Base-by-base conservation (phyloP, 306 rosid species). In the Coriaria nepalensis region DNA sequence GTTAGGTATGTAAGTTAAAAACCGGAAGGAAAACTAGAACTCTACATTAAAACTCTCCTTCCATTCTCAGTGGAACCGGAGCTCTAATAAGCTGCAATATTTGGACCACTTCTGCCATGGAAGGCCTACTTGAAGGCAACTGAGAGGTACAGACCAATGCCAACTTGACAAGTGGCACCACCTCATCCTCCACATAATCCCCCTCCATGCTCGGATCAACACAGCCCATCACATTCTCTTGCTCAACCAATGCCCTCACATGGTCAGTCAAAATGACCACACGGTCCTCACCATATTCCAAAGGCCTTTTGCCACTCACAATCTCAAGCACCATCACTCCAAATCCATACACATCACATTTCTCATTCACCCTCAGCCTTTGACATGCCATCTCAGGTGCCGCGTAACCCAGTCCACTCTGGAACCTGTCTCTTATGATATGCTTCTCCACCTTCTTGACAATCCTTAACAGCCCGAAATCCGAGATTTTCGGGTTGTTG, bases 101-200 rank as follows among this genome's bases (percentile, higher is more conserved):
- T 62, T 76, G 88, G 55, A 73, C 83, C 57, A 80, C 83, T 73
- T 80, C 88, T 10, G 78, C 67, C 88, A 80, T 80, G 10, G 83
- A 72, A 35, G 88, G 88, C 47, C 83, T 68, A 63, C 81, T 80
- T 2, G 83, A 76, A 59, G 88, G 88, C 10, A 80, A 76, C 14
- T 80, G 88, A 49, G 88, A 70, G 2, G 80, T 80, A 64, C 83
- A 80, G 0, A 80, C 83, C 73, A 80, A 60, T 5, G 83, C 88
- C 5, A 80, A 52, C 55, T 76, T 80, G 37, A 80, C 67, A 45
- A 80, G 77, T 5, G 88, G 88, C 53, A 80, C 57, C 0, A 76
- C 76, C 12, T 80, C 88, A 65, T 76, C 81, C 9, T 80, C 83
- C 6, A 71, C 74, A 5, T 73, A 80, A 45, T 73, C 74, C 38